Conservation (phyloP, 116 monocot species). For the Iris pallida region DNA sequence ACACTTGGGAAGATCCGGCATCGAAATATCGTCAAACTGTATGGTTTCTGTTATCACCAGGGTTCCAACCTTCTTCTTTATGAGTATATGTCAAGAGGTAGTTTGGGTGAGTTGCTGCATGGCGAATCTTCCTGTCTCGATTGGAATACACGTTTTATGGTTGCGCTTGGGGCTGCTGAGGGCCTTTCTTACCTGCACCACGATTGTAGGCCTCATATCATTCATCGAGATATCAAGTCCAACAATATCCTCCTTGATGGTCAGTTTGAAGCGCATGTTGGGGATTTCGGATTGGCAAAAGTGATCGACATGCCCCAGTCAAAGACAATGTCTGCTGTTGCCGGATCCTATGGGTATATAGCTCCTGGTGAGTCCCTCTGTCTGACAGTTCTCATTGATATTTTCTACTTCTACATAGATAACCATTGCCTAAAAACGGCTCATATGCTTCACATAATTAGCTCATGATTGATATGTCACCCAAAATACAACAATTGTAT, state of each 20-base stretch:
- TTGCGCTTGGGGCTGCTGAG: slow-evolving; percentile 90
- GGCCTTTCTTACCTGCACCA: slow-evolving; percentile 95
- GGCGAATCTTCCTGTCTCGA: slow-evolving; percentile 41
- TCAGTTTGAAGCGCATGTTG: slow-evolving; percentile 92
- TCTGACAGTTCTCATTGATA: background rate
- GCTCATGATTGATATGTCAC: no score
- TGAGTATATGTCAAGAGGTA: slow-evolving; percentile 88
- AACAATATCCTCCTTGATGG: slow-evolving; percentile 95
- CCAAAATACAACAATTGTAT: no score
- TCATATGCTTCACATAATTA: no score
- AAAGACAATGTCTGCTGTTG: slow-evolving; percentile 94
- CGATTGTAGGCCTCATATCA: slow-evolving; percentile 87
- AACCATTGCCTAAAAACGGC: background rate
- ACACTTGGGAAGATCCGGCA: slow-evolving; percentile 95
- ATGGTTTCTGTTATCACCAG: slow-evolving; percentile 72
- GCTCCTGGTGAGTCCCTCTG: slow-evolving; percentile 70
- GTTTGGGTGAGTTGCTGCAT: slow-evolving; percentile 79
- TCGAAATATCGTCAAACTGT: slow-evolving; percentile 89
- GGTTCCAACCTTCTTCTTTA: slow-evolving; percentile 87
- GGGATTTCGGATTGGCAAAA: slow-evolving; percentile 93
- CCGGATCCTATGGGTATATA: slow-evolving; percentile 98
- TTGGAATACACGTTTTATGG: slow-evolving; percentile 74
- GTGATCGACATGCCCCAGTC: slow-evolving; percentile 83
- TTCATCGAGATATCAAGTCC: slow-evolving; percentile 97
- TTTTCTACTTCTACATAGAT: background rate